These are phyloP conservation scores for Teratosphaeriaceae sp. DNA, from an alignment of 2,329 filamentous ascomycete genomes.

Conservation along the genomic window DNA sequence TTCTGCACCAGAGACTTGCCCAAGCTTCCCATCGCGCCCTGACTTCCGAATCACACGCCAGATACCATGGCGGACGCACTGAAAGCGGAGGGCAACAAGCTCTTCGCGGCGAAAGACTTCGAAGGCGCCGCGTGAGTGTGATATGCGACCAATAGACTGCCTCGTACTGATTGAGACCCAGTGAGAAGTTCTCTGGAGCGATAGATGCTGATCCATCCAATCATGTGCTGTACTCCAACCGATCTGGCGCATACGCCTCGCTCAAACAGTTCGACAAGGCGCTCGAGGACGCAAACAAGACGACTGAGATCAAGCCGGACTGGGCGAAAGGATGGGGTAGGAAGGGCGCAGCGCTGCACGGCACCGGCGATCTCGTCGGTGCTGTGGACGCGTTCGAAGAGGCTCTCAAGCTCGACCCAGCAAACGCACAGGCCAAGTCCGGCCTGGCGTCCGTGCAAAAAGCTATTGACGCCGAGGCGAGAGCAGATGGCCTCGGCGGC, in stretches of 20 bases:
- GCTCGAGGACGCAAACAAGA: slow-evolving; percentile 85
- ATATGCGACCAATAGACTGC: neutral
- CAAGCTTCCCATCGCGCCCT: too few species aligned
- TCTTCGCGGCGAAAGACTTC: slow-evolving; percentile 96
- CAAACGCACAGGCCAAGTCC: slow-evolving; percentile 87
- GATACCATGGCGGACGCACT: slow-evolving; percentile 65
- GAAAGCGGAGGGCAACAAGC: slow-evolving; percentile 94
- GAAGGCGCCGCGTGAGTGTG: slow-evolving; percentile 80
- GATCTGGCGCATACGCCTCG: slow-evolving; percentile 80
- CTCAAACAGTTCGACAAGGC: slow-evolving; percentile 83
- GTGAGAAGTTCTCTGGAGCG: slow-evolving; percentile 89
- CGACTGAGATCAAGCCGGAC: slow-evolving; percentile 89
- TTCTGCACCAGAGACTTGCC: too few species aligned
- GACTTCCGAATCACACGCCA: neutral
- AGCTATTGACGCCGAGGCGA: slow-evolving; percentile 73
- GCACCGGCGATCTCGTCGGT: slow-evolving; percentile 74
- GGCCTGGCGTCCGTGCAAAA: slow-evolving; percentile 79
- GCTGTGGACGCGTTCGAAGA: slow-evolving; percentile 88
- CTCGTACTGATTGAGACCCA: slow-evolving; percentile 31
- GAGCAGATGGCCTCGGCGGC: slow-evolving; percentile 49
- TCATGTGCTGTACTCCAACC: slow-evolving; percentile 97
- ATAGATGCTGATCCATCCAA: slow-evolving; percentile 83
- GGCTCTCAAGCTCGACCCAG: slow-evolving; percentile 86
- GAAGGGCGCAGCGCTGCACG: slow-evolving; percentile 87
- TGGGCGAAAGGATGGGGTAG: slow-evolving; percentile 96